These are phyloP conservation scores for Mortierella sp. DNA, from an alignment of 371 early-diverging fungal genomes.

Conservation along the genomic window DNA sequence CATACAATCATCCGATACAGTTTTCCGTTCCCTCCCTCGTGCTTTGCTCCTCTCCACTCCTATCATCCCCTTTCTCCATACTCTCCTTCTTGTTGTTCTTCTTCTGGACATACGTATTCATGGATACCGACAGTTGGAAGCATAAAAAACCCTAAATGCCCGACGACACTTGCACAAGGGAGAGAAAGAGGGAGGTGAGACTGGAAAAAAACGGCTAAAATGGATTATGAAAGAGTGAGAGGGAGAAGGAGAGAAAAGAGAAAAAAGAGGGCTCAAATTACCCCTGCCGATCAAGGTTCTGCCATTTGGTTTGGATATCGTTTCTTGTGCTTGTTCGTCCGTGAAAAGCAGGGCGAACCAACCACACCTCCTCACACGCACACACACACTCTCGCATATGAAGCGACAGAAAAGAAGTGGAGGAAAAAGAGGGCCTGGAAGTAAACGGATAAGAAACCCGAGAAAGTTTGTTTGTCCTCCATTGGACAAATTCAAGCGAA, in stretches of 20 bases:
- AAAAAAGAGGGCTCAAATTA: neutral
- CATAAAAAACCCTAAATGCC: slow-evolving; percentile 12
- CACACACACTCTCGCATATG: neutral
- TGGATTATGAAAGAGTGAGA: neutral
- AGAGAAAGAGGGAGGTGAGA: neutral
- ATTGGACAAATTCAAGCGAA: neutral
- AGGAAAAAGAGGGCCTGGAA: neutral
- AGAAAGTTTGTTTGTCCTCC: slow-evolving; percentile 2
- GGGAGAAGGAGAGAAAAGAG: neutral
- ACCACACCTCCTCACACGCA: neutral
- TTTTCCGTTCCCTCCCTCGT: neutral
- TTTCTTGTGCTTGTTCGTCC: neutral
- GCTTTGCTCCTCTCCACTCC: neutral
- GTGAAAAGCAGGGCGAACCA: neutral
- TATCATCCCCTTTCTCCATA: neutral
- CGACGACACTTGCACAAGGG: neutral
- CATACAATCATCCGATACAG: neutral
- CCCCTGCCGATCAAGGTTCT: slow-evolving; percentile 4
- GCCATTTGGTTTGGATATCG: neutral
- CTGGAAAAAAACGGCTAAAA: slow-evolving; percentile 5
- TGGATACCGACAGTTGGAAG: slow-evolving; percentile 8
- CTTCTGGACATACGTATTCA: neutral
- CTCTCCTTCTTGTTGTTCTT: neutral
- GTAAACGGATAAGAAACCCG: neutral
- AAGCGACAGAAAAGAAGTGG: neutral